Evolutionary conservation across 176 grass and related monocot genomes (phyloP).

Genomic region (Oryza australiensis): DNA sequence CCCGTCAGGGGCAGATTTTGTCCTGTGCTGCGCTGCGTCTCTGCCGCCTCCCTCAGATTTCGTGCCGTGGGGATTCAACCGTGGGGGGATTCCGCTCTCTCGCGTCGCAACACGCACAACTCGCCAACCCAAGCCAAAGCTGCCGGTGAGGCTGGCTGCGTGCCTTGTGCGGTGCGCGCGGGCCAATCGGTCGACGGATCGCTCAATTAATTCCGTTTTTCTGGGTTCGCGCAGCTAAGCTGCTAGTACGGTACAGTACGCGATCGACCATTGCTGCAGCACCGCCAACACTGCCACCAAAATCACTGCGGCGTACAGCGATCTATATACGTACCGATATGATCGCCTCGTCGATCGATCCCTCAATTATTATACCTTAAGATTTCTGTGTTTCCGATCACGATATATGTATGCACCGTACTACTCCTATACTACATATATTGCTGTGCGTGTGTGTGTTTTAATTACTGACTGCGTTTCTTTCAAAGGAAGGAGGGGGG

Average conservation of each 20-base stretch:
- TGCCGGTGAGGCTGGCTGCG: too few relatives aligned
- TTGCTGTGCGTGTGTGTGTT: too few relatives aligned
- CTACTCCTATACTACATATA: too few relatives aligned
- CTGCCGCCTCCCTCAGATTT: neutral
- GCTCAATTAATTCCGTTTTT: neutral
- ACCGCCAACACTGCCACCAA: neutral
- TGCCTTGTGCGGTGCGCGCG: too few relatives aligned
- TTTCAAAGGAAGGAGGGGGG: neutral
- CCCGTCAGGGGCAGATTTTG: neutral
- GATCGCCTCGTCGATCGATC: too few relatives aligned
- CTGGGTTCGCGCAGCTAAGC: neutral
- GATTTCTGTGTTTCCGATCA: neutral
- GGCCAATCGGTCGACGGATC: neutral
- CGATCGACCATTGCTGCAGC: neutral
- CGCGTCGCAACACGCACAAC: neutral
- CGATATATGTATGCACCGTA: too few relatives aligned
- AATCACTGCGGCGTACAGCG: neutral
- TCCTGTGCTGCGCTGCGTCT: neutral
- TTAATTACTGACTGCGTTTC: neutral
- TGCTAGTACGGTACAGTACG: too few relatives aligned
- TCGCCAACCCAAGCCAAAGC: neutral
- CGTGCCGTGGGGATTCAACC: too few relatives aligned
- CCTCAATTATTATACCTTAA: neutral
- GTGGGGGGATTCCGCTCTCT: neutral
- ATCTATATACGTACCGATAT: neutral